phyloP scores from a whole-genome alignment of 495 filamentous ascomycete species.

The Jackrogersella multiformis region DNA sequence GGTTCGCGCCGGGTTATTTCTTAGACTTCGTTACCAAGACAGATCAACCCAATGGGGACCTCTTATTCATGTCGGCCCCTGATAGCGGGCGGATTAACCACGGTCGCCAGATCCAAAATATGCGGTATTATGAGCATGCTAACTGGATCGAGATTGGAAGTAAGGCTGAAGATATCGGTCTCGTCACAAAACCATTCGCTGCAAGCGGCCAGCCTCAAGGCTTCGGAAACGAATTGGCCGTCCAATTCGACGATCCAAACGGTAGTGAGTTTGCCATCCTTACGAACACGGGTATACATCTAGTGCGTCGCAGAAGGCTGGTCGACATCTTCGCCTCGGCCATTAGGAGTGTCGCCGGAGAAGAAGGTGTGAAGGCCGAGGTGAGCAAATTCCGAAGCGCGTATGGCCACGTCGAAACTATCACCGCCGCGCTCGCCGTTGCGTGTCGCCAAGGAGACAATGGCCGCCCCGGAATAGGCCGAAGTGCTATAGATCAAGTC shows the following conservation, averaged over 20 bases:
- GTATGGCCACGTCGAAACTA: conserved; percentile 86
- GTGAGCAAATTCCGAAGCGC: conserved; percentile 80
- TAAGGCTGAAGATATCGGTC: conserved; percentile 76
- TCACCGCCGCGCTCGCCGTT: conserved; percentile 93
- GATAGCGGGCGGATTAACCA: conserved; percentile 83
- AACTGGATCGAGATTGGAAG: conserved; percentile 77
- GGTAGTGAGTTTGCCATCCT: conserved; percentile 87
- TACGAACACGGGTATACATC: conserved; percentile 87
- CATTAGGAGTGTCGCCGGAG: conserved; percentile 73
- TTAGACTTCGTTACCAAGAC: conserved; percentile 75
- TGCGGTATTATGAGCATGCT: conserved; percentile 73
- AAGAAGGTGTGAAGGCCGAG: conserved; percentile 82
- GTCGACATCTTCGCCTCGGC: conserved; percentile 92
- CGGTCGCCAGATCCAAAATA: conserved; percentile 58
- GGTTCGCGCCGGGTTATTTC: conserved; percentile 90
- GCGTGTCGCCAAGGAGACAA: conserved; percentile 91
- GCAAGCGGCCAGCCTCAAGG: conserved; percentile 75
- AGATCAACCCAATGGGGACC: conserved; percentile 61
- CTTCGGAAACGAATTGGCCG: conserved; percentile 93
- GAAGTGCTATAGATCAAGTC: conserved; percentile 76
- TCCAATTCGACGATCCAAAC: conserved; percentile 84
- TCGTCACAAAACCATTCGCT: conserved; percentile 73
- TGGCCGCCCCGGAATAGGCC: conserved; percentile 70
- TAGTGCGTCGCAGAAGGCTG: conserved; percentile 81
- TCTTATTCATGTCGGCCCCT: conserved; percentile 84